Conservation (phyloP, 2,329 filamentous ascomycete genomes). For the Aspergillus ustus region DNA sequence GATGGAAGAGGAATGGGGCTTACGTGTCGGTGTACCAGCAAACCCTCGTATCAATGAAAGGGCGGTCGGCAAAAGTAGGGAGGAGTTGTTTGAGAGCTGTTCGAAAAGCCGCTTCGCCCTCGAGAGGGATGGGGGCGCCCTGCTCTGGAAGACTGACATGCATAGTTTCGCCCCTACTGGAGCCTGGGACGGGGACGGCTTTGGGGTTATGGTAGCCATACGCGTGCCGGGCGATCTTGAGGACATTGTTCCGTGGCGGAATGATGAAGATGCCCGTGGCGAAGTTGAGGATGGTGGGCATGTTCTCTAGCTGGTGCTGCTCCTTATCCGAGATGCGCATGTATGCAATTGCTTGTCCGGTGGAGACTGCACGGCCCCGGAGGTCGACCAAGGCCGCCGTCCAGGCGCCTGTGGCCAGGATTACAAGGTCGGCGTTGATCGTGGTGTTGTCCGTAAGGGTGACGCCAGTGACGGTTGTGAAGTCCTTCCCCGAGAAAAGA, state of each 20-base stretch:
- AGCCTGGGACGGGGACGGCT: constrained; percentile 36
- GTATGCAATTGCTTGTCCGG: constrained; percentile 81
- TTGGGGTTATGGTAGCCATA: constrained; percentile 65
- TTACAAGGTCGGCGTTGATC: constrained; percentile 70
- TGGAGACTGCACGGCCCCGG: constrained; percentile 74
- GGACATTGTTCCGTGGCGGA: constrained; percentile 57
- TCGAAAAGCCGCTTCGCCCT: constrained; percentile 67
- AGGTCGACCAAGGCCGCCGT: constrained; percentile 78
- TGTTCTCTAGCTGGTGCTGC: constrained; percentile 64
- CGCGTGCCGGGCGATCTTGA: constrained; percentile 72
- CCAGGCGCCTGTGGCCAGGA: constrained; percentile 89
- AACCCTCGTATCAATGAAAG: constrained; percentile 65
- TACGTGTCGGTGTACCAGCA: constrained; percentile 79
- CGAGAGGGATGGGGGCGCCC: constrained; percentile 48
- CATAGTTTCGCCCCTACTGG: constrained; percentile 30
- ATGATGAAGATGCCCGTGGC: constrained; percentile 59
- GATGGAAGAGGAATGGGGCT: constrained; percentile 22
- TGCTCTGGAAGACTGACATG: constrained; percentile 46
- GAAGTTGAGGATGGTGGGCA: constrained; percentile 66
- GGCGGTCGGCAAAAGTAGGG: constrained; percentile 62
- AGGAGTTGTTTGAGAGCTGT: constrained; percentile 65
- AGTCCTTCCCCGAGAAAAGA: constrained; percentile 28
- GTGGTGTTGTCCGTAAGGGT: constrained; percentile 53
- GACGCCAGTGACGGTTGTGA: constrained; percentile 52
- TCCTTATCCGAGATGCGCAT: constrained; percentile 74